A percentile compares a stretch with the other conserved stretches of the same genome.
phyloP scores from a whole-genome alignment of 345 rosid genomes.

The Euphorbia tirucalli region DNA sequence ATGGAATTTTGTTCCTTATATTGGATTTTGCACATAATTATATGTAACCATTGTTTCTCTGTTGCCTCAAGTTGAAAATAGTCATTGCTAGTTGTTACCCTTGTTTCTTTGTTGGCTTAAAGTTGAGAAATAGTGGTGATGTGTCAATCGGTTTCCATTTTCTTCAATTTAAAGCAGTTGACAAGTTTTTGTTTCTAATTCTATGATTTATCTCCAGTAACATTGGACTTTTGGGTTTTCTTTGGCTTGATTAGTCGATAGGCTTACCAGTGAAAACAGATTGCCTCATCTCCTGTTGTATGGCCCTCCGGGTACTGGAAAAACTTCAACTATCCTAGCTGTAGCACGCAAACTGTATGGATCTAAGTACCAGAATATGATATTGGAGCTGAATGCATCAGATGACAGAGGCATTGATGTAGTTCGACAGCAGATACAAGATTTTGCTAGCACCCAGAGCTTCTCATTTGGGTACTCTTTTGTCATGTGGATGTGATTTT shows the following conservation, averaged over 20 bases:
- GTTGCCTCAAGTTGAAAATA: no score
- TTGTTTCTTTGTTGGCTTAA: background rate
- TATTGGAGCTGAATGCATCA: slow-evolving; percentile 91
- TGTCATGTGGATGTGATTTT: background rate
- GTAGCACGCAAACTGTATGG: slow-evolving; percentile 95
- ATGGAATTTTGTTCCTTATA: background rate
- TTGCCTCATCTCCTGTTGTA: slow-evolving; percentile 89
- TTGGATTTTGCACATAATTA: no score
- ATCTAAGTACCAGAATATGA: slow-evolving; percentile 81
- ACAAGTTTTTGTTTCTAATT: background rate
- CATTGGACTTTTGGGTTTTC: background rate
- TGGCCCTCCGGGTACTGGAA: slow-evolving; percentile 98
- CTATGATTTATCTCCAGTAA: background rate
- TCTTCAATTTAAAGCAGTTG: no score
- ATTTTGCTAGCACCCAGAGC: slow-evolving; percentile 97
- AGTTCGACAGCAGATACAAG: slow-evolving; percentile 91
- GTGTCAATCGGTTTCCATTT: background rate
- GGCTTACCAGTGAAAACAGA: slow-evolving; percentile 87
- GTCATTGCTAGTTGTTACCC: no score
- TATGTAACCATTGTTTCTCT: no score
- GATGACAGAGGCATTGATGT: slow-evolving; percentile 96
- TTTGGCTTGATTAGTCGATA: slow-evolving; percentile 59
- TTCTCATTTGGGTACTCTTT: slow-evolving; percentile 67
- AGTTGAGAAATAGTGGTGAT: background rate
- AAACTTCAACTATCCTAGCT: slow-evolving; percentile 97